Evolutionary conservation across 2,329 filamentous ascomycete genomes (phyloP).

Genomic region (Ophiostoma himal-ulmi): DNA sequence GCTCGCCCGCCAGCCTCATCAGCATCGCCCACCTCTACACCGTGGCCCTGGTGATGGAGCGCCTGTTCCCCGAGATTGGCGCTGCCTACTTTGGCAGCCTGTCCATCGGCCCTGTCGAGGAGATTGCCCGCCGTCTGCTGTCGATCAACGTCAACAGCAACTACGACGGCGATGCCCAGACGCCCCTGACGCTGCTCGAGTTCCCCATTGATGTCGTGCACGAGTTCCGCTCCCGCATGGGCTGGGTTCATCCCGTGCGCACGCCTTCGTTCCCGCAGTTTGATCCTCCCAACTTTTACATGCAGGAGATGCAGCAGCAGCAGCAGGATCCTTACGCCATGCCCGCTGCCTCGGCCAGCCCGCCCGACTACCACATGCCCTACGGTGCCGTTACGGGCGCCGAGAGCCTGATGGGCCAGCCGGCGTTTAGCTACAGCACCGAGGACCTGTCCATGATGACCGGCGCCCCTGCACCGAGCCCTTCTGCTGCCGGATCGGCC

Average conservation of each 20-base stretch:
- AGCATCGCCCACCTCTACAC: slow-evolving; percentile 91
- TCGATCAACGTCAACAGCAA: slow-evolving; percentile 58
- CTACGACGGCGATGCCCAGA: slow-evolving; percentile 46
- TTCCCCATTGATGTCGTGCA: slow-evolving; percentile 63
- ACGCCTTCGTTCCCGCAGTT: slow-evolving; percentile 59
- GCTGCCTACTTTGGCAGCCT: slow-evolving; percentile 81
- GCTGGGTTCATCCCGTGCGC: slow-evolving; percentile 56
- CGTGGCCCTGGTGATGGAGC: slow-evolving; percentile 78
- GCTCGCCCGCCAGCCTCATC: slow-evolving; percentile 70
- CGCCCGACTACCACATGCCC: slow-evolving; percentile 41
- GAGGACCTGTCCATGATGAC: slow-evolving; percentile 55
- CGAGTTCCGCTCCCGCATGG: slow-evolving; percentile 64
- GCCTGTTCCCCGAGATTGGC: slow-evolving; percentile 85
- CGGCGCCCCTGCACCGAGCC: slow-evolving; percentile 34
- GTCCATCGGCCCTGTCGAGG: slow-evolving; percentile 73
- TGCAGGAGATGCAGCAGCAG: slow-evolving; percentile 33
- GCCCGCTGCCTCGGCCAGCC: slow-evolving; percentile 28
- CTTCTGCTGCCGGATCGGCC: slow-evolving; percentile 29
- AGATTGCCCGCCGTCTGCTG: slow-evolving; percentile 71
- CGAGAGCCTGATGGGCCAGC: slow-evolving; percentile 36
- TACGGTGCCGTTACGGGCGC: slow-evolving; percentile 36
- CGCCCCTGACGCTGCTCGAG: slow-evolving; percentile 63
- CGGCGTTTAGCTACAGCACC: slow-evolving; percentile 58
- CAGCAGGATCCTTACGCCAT: slow-evolving; percentile 28
- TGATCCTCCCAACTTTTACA: slow-evolving; percentile 49